Evolutionary conservation across 768 basidiomycete genomes (phyloP).

Genomic region (Termitomyces titanicus): DNA sequence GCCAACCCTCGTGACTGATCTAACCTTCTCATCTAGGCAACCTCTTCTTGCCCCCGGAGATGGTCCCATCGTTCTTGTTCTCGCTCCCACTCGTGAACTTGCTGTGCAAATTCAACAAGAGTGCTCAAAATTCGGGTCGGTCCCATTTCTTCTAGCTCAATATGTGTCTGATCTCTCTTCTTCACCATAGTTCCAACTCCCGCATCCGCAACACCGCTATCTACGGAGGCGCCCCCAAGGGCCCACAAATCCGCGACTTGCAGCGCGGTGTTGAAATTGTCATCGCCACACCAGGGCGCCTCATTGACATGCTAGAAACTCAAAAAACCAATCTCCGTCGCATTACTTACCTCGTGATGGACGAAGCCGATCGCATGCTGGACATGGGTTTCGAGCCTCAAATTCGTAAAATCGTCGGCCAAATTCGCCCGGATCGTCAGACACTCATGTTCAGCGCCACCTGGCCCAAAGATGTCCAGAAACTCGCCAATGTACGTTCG

Average conservation of each 20-base stretch:
- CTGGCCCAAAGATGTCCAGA: conserved; percentile 99
- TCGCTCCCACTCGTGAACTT: conserved; percentile 97
- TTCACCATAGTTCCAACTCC: conserved; percentile 77
- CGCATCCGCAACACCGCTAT: conserved; percentile 98
- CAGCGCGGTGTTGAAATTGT: conserved; percentile 97
- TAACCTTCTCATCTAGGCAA: conserved; percentile 51
- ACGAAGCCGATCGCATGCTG: conserved; percentile 99
- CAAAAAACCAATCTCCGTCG: conserved; percentile 96
- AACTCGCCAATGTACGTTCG: conserved; percentile 73
- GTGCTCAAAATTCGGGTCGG: conserved; percentile 95
- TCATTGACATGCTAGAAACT: conserved; percentile 98
- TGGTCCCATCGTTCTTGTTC: conserved; percentile 94
- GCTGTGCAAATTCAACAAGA: conserved; percentile 99
- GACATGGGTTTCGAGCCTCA: conserved; percentile 99
- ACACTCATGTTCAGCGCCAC: conserved; percentile 99
- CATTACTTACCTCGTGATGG: conserved; percentile 97
- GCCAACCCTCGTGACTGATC: conserved; percentile 9
- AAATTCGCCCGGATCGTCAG: conserved; percentile 97
- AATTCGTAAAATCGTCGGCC: conserved; percentile 95
- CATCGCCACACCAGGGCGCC: conserved; percentile 99
- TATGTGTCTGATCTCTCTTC: neutral
- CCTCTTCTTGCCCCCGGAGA: conserved; percentile 91
- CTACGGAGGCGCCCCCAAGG: conserved; percentile 98
- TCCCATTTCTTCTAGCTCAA: neutral
- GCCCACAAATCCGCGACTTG: conserved; percentile 95